Conservation (phyloP, 2,329 filamentous ascomycete genomes). For the Penicillium capsulatum region DNA sequence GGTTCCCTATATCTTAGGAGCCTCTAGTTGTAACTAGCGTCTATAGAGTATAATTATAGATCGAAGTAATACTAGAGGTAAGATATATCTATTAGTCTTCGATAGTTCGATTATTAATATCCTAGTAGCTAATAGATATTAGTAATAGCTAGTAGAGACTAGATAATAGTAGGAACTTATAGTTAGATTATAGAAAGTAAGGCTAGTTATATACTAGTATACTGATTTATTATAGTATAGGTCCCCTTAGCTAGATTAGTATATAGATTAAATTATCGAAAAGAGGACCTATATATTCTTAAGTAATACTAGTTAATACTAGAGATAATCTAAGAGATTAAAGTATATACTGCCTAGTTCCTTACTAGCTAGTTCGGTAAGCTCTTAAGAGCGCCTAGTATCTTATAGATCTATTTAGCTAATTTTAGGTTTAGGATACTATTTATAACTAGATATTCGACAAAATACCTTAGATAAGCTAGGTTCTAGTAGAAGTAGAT, state of each 20-base stretch:
- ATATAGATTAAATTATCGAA: not conserved
- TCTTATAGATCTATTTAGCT: not conserved
- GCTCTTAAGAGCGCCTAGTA: not conserved
- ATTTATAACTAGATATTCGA: not conserved
- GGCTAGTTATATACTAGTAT: not conserved
- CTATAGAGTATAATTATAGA: no score
- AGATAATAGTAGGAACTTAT: not conserved
- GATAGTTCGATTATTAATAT: not conserved
- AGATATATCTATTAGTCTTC: no score
- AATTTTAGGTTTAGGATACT: not conserved
- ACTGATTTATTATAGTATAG: not conserved
- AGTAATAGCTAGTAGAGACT: not conserved
- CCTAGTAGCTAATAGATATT: not conserved
- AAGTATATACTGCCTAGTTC: not conserved
- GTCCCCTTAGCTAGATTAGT: not conserved
- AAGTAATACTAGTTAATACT: not conserved
- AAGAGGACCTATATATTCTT: not conserved
- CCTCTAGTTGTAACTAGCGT: no score
- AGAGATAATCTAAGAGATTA: not conserved
- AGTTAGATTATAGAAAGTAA: not conserved
- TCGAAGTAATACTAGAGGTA: no score
- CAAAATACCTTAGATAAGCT: not conserved
- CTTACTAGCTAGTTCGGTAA: not conserved
- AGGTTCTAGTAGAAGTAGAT: not conserved
- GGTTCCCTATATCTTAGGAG: no score